These are phyloP conservation scores for Saccharata proteae DNA, from an alignment of 2,329 filamentous ascomycete genomes.

Conservation along the genomic window DNA sequence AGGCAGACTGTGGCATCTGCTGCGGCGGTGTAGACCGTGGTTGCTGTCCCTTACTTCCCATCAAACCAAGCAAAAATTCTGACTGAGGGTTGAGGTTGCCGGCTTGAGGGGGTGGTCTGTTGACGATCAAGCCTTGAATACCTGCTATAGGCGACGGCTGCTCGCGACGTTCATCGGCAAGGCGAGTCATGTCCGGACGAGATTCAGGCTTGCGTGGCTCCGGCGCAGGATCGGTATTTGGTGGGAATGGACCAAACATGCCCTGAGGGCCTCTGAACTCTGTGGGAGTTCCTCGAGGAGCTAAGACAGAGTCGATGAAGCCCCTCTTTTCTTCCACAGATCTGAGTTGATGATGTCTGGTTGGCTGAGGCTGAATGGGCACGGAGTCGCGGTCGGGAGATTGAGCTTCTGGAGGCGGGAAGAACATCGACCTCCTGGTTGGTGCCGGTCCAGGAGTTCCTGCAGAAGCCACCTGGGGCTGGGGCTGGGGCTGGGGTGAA, in stretches of 20 bases:
- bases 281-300: conserved; percentile 18
- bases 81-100: conserved; percentile 47
- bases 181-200: conserved; percentile 4
- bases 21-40: conserved; percentile 21
- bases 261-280: conserved; percentile 20
- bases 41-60: conserved; percentile 58
- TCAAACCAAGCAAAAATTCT: conserved; percentile 77
- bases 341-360: conserved; percentile 14
- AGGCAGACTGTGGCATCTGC: conserved; percentile 21
- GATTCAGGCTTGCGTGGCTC: conserved; percentile 15
- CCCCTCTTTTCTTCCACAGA: conserved; percentile 22
- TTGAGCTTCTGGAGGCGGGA: conserved; percentile 2
- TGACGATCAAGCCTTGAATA: conserved; percentile 3
- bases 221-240: conserved; percentile 15
- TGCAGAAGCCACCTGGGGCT: too few relatives aligned
- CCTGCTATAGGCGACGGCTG: conserved; percentile 3
- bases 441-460: conserved; percentile 1
- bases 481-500: too few relatives aligned
- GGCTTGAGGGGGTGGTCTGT: neutral
- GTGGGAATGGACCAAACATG: conserved; percentile 23
- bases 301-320: conserved; percentile 23
- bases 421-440: conserved; percentile 3
- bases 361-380: conserved; percentile 9
- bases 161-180: conserved; percentile 4
- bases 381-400: conserved; percentile 7